Evolutionary conservation across 2,329 filamentous ascomycete species (phyloP), one percentile per base, ranked within the genome.

Genomic region (Trichoderma sp.): DNA sequence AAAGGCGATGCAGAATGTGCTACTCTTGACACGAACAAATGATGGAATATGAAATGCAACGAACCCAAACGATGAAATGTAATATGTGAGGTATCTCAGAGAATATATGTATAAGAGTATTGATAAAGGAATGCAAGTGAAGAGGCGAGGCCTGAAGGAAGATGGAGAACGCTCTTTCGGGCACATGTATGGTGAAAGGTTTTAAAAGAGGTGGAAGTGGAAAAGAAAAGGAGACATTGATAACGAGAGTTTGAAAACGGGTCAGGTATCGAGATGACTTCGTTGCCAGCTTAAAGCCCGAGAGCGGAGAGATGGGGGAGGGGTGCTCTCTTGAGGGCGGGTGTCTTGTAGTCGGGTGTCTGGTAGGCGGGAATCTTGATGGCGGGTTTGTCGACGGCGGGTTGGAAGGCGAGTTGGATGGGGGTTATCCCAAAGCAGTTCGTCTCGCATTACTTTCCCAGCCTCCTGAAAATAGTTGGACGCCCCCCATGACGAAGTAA

Each of bases 381-480:
- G 37, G 37, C 37, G 37, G 37, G 37, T 19, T 19, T 40, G 37
- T 40, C 37, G 5, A 19, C 7, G 37, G 37, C 37, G 37, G 37
- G 37, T 40, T 40, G 16, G 37, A 40, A 5, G 37, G 37, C 37
- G 37, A 35, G 37, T 40, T 40, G 37, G 37, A 40, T 19, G 37
- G 37, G 37, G 37, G 37, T 40, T 19, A 40, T 55, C 61, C 60
- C 31, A 63, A 63, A 63, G 29, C n/a, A 63, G 47, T 37, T 63
- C 47, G 47, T 63, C 60, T 64, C 35, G 27, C 33, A 49, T 47
- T 43, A 43, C 21, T 13, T 64, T 31, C 24, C 62, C 52, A 65
- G 35, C 62, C 62, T 57, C 62, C 35, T 31, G 11, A 52, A 59
- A 24, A 24, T 21, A 61, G 24, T 8, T 47, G 37, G 35, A 33